Evolutionary conservation across 768 basidiomycete genomes (phyloP), one percentile per base, ranked within the genome.

Genomic region (Tylopilus plumbeoviolaceoides): DNA sequence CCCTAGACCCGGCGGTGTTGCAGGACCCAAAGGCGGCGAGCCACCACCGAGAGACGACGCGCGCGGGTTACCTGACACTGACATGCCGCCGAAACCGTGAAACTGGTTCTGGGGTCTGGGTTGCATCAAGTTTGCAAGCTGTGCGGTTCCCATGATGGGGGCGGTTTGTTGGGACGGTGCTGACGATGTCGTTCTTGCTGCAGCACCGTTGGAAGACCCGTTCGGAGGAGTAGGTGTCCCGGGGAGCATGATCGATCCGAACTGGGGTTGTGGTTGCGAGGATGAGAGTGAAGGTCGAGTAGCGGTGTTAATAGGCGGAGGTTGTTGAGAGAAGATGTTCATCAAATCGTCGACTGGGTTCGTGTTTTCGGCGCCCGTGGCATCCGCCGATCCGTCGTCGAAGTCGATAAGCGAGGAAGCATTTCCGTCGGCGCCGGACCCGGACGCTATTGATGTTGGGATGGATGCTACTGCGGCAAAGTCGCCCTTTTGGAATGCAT

Each of bases 401-500:
- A 93, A 77, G 69, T 91, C 89, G 62, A 92, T 91, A 49, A 92
- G 76, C 2, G 88, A 89, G 6, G 72, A 50, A 31, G 69, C 72
- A 20, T 58, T 57, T 31, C 56, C 54, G 7, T 47, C 61, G 4
- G 25, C 11, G 1, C 54, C 48, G 31, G 72, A 63, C 14, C 63
- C 60, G 30, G 67, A 69, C 43, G 75, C 72, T 25, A 82, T 70
- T 61, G 87, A 82, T 5, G 76, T 65, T 4, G 88, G 90, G 53
- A 89, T 81, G 7, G 86, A 85, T 53, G 84, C 83, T 21, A 82
- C 72, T 8, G 84, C 83, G 17, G 76, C 78, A 65, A 83, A 95
- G 71, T 99, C 94, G 47, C 97, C 97, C 52, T 81, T 84, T 71
- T 92, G 92, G 79, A 89, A 98, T 0, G 92, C 86, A 53, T 98